Conservation (phyloP, 2,329 filamentous ascomycete species). For the Diaporthe citrichinensis region DNA sequence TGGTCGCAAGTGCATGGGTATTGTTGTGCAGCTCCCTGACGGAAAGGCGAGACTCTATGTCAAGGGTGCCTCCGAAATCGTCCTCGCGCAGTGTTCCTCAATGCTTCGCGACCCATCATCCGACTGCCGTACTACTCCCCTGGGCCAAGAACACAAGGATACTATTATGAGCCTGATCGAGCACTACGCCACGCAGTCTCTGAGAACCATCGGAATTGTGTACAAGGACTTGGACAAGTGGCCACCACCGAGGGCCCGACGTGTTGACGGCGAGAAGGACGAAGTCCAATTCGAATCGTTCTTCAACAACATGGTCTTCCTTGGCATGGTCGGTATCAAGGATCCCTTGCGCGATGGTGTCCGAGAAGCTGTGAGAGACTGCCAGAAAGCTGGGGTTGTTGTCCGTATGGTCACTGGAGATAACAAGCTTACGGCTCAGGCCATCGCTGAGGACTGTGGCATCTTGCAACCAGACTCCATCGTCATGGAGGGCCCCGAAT, state of each 20-base stretch:
- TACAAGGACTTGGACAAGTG: conserved; percentile 89
- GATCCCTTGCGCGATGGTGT: conserved; percentile 84
- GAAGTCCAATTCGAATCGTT: conserved; percentile 77
- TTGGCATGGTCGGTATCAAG: conserved; percentile 84
- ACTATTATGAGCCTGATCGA: conserved; percentile 78
- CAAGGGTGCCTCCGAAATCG: conserved; percentile 76
- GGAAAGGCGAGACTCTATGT: conserved; percentile 70
- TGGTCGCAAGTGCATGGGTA: conserved; percentile 79
- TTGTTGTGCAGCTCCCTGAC: conserved; percentile 66
- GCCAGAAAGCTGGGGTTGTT: conserved; percentile 82
- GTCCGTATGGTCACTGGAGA: conserved; percentile 91
- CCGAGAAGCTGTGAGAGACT: conserved; percentile 78
- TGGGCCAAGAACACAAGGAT: conserved; percentile 68
- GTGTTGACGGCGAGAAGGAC: conserved; percentile 67
- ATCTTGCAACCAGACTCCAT: conserved; percentile 78
- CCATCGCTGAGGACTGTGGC: conserved; percentile 84
- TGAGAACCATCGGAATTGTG: conserved; percentile 87
- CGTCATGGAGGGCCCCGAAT: conserved; percentile 84
- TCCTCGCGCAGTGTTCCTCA: conserved; percentile 69
- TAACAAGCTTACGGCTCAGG: conserved; percentile 83
- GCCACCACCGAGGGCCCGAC: conserved; percentile 78
- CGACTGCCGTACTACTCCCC: conserved; percentile 57
- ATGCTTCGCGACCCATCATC: conserved; percentile 64
- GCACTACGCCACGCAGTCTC: conserved; percentile 82
- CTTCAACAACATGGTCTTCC: conserved; percentile 76